Conservation (phyloP, 1,139 yeast genomes). For the Nakaseomyces delphensis region DNA sequence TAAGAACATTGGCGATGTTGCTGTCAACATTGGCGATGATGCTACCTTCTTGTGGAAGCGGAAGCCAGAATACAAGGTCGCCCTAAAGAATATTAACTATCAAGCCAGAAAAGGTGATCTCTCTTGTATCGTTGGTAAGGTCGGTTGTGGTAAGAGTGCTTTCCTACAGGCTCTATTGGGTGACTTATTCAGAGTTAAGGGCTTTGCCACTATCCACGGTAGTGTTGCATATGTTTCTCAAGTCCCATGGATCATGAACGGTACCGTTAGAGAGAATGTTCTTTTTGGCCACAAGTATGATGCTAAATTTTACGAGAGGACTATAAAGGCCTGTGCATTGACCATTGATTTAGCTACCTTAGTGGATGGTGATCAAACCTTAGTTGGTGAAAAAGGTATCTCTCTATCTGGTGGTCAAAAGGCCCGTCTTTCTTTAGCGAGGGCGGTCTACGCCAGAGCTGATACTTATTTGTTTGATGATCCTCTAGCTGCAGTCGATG, state of each 20-base stretch:
- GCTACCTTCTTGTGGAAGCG: constrained; percentile 89
- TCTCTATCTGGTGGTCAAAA: constrained; percentile 96
- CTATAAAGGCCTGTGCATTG: constrained; percentile 84
- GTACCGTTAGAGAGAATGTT: constrained; percentile 81
- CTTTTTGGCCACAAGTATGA: constrained; percentile 83
- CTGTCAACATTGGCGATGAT: constrained; percentile 52
- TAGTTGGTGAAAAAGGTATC: constrained; percentile 96
- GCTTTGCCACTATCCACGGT: constrained; percentile 68
- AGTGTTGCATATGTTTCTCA: constrained; percentile 87
- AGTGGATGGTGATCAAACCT: constrained; percentile 82
- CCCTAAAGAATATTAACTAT: constrained; percentile 63
- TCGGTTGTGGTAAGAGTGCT: constrained; percentile 90
- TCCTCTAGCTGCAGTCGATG: constrained; percentile 91
- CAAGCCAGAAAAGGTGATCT: constrained; percentile 70
- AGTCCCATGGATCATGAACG: constrained; percentile 94
- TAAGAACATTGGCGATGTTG: constrained; percentile 51
- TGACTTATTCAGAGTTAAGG: constrained; percentile 71
- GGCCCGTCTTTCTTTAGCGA: constrained; percentile 84
- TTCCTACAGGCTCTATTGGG: constrained; percentile 78
- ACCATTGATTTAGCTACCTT: constrained; percentile 67
- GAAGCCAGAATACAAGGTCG: constrained; percentile 66
- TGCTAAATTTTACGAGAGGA: constrained; percentile 65
- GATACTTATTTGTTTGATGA: constrained; percentile 88
- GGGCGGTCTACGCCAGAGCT: constrained; percentile 93
- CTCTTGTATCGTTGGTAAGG: constrained; percentile 84